These are phyloP conservation scores for Venturia carpophila DNA, from an alignment of 2,329 filamentous ascomycete genomes.

Conservation along the genomic window DNA sequence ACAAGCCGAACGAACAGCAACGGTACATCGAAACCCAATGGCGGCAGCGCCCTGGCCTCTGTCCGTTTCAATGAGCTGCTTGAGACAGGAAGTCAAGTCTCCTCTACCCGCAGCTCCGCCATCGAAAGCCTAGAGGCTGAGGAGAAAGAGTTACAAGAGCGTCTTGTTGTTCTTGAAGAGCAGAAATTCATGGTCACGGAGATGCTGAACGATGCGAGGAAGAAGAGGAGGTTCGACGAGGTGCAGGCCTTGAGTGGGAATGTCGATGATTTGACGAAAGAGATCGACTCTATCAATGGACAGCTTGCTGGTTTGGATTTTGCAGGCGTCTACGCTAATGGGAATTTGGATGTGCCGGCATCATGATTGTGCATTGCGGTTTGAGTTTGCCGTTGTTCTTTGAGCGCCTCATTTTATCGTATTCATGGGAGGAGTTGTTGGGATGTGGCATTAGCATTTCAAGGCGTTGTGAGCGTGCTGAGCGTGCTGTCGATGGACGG, in stretches of 20 bases:
- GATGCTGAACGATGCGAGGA: slow-evolving; percentile 73
- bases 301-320: slow-evolving; percentile 62
- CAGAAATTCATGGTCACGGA: slow-evolving; percentile 82
- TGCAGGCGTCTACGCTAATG: slow-evolving; percentile 39
- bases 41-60: slow-evolving; percentile 43
- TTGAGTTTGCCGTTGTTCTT: not conserved
- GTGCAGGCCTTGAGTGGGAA: slow-evolving; percentile 72
- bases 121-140: slow-evolving; percentile 68
- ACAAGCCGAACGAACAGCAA: slow-evolving; percentile 25
- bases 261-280: slow-evolving; percentile 69
- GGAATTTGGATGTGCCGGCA: not conserved
- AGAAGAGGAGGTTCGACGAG: slow-evolving; percentile 75
- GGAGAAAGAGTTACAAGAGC: slow-evolving; percentile 73
- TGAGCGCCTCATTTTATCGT: not conserved
- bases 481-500: not conserved
- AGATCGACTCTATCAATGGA: slow-evolving; percentile 62
- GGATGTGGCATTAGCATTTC: not conserved
- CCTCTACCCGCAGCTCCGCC: slow-evolving; percentile 45
- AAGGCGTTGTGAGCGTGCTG: slow-evolving; percentile 2
- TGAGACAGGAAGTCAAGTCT: slow-evolving; percentile 17
- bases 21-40: slow-evolving; percentile 24
- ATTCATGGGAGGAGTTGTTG: slow-evolving; percentile 1
- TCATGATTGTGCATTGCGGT: not conserved
- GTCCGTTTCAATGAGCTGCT: slow-evolving; percentile 52
- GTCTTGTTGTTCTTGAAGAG: slow-evolving; percentile 78